Evolutionary conservation across 2,329 filamentous ascomycete genomes (phyloP).

Genomic region (Cercospora brassicicola): DNA sequence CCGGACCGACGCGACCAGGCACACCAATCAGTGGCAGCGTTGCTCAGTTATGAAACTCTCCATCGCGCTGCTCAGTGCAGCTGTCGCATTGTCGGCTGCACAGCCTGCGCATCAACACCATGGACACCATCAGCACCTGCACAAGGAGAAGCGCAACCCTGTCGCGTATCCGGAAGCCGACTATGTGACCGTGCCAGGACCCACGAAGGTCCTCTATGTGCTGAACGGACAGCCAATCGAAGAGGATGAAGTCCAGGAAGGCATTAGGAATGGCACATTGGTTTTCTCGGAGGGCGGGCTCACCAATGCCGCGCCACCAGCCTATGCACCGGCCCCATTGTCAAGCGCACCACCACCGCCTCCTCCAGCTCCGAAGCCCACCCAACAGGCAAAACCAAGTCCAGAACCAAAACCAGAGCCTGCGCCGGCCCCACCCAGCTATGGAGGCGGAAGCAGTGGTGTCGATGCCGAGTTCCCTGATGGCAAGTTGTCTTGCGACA

Average conservation of each 20-base stretch:
- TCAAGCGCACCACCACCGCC: slow-evolving; percentile 30
- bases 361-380: slow-evolving; percentile 24
- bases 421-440: slow-evolving; percentile 24
- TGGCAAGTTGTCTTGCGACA: slow-evolving; percentile 67
- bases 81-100: slow-evolving; percentile 52
- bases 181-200: slow-evolving; percentile 57
- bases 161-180: slow-evolving; percentile 45
- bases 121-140: slow-evolving; percentile 58
- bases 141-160: slow-evolving; percentile 57
- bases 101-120: slow-evolving; percentile 57
- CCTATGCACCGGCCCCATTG: slow-evolving; percentile 31
- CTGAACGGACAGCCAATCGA: slow-evolving; percentile 65
- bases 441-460: slow-evolving; percentile 48
- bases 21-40: slow-evolving; percentile 16
- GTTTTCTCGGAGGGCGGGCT: slow-evolving; percentile 57
- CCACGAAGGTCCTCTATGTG: slow-evolving; percentile 70
- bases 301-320: slow-evolving; percentile 35
- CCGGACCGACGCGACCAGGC: slow-evolving; percentile 8
- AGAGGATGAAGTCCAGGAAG: slow-evolving; percentile 65
- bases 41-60: slow-evolving; percentile 41
- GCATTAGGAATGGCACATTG: slow-evolving; percentile 67
- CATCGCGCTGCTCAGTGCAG: slow-evolving; percentile 40
- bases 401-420: slow-evolving; percentile 15
- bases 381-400: background rate
- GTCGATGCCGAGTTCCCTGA: slow-evolving; percentile 71